phyloP scores from a whole-genome alignment of 31 red algal species.

The Asparagopsis taxiformis region DNA sequence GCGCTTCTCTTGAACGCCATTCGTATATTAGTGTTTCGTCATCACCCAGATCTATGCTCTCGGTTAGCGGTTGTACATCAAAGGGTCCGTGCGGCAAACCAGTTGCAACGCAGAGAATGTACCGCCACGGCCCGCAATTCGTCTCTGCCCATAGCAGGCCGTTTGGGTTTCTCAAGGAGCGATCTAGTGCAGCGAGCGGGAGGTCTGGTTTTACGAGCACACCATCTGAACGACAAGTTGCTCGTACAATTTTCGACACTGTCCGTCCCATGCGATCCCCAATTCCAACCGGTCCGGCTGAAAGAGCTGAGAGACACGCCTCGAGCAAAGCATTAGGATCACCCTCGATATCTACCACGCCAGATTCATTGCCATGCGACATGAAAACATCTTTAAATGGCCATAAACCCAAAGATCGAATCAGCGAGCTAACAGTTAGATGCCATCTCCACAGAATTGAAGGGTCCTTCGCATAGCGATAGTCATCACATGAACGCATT shows the following conservation, averaged over 20 bases:
- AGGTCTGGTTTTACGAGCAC: slow-evolving; percentile 57
- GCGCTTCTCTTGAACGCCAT: slow-evolving; percentile 18
- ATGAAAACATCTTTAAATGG: slow-evolving; percentile 73
- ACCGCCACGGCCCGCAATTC: slow-evolving; percentile 37
- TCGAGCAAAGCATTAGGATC: slow-evolving; percentile 57
- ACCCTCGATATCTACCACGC: slow-evolving; percentile 44
- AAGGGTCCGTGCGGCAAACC: neutral
- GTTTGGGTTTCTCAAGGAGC: slow-evolving; percentile 20
- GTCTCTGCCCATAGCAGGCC: slow-evolving; percentile 53
- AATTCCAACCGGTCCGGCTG: slow-evolving; percentile 64
- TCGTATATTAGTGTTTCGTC: slow-evolving; percentile 23
- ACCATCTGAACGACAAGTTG: slow-evolving; percentile 46
- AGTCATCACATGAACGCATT: slow-evolving; percentile 54
- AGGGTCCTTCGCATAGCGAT: slow-evolving; percentile 52
- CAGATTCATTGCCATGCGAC: slow-evolving; percentile 35
- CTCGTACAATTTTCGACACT: slow-evolving; percentile 14
- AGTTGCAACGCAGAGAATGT: slow-evolving; percentile 33
- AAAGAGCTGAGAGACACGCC: slow-evolving; percentile 40
- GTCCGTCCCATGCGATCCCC: slow-evolving; percentile 50
- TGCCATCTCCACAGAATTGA: slow-evolving; percentile 67
- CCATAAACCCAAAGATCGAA: slow-evolving; percentile 39
- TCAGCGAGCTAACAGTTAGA: slow-evolving; percentile 27
- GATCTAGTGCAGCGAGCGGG: slow-evolving; percentile 47
- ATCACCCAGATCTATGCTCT: neutral
- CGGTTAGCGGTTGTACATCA: neutral